Percentiles rank a stretch among this genome's conserved stretches.
These are phyloP conservation scores for Simmondsia chinensis DNA, from an alignment of 148 eudicot species.

Conservation along the genomic window DNA sequence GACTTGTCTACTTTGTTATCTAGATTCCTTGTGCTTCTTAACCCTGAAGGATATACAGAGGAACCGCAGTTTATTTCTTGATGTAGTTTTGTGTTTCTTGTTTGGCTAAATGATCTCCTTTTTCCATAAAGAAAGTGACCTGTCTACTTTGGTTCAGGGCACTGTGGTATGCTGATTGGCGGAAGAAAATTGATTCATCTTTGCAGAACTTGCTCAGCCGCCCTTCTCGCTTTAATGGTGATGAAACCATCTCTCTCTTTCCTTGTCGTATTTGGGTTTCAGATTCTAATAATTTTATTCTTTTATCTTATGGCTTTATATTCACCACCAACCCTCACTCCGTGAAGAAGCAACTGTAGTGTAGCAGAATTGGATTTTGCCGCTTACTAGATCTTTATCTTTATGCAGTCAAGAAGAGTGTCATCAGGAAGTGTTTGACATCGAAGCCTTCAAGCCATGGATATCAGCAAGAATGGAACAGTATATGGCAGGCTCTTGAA, in stretches of 20 bases:
- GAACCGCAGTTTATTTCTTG: too few species aligned
- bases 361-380: background rate
- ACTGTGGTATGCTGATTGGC: slow-evolving; percentile 55
- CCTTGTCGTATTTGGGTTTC: background rate
- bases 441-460: slow-evolving; percentile 20
- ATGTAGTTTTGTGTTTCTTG: too few species aligned
- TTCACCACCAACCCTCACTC: too few species aligned
- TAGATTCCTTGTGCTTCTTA: too few species aligned
- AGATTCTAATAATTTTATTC: too few species aligned
- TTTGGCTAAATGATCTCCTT: too few species aligned
- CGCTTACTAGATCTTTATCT: slow-evolving; percentile 1
- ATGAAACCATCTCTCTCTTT: slow-evolving; percentile 14
- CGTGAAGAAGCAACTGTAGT: too few species aligned
- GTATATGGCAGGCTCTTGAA: slow-evolving; percentile 41
- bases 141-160: slow-evolving; percentile 26
- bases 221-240: slow-evolving; percentile 15
- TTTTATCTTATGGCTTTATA: too few species aligned
- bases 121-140: too few species aligned
- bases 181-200: slow-evolving; percentile 26
- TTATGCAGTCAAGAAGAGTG: slow-evolving; percentile 25
- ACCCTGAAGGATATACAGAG: too few species aligned
- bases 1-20: too few species aligned
- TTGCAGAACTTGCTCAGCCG: slow-evolving; percentile 19
- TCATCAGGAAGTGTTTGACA: slow-evolving; percentile 19
- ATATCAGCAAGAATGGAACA: slow-evolving; percentile 46